These are phyloP conservation scores for Pichia ethanolica DNA, from an alignment of 805 yeast genomes.

Conservation along the genomic window DNA sequence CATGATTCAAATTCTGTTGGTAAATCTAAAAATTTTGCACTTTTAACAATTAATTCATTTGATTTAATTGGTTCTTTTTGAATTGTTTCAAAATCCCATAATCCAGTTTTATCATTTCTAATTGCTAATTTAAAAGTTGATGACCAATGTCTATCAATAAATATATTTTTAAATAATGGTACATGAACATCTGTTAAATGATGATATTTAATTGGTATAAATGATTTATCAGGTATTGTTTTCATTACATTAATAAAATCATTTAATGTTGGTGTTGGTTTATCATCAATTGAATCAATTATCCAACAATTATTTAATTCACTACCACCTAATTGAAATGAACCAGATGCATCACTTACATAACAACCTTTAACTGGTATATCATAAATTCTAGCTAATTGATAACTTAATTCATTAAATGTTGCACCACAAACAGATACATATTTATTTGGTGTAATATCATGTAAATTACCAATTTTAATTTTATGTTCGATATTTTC, in stretches of 20 bases:
- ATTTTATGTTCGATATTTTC: constrained; percentile 42
- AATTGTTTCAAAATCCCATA: constrained; percentile 46
- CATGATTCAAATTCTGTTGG: constrained; percentile 52
- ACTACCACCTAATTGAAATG: constrained; percentile 49
- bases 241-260: constrained; percentile 74
- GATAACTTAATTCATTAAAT: constrained; percentile 80
- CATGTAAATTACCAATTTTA: constrained; percentile 66
- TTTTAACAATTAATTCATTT: constrained; percentile 41
- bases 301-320: constrained; percentile 72
- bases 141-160: constrained; percentile 82
- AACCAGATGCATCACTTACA: constrained; percentile 68
- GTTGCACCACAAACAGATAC: constrained; percentile 83
- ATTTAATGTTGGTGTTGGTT: constrained; percentile 66
- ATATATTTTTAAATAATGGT: constrained; percentile 55
- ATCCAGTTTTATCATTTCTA: constrained; percentile 48
- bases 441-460: constrained; percentile 74
- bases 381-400: constrained; percentile 77
- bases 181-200: constrained; percentile 78
- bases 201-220: constrained; percentile 63
- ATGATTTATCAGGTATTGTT: constrained; percentile 63
- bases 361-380: constrained; percentile 83
- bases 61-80: constrained; percentile 61
- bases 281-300: constrained; percentile 68
- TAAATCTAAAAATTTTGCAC: constrained; percentile 63
- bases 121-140: constrained; percentile 61